Percentiles rank a stretch among this genome's conserved stretches.
Conservation (phyloP, 228 moss, liverwort and hornwort species). For the Sphagnum fallax region DNA sequence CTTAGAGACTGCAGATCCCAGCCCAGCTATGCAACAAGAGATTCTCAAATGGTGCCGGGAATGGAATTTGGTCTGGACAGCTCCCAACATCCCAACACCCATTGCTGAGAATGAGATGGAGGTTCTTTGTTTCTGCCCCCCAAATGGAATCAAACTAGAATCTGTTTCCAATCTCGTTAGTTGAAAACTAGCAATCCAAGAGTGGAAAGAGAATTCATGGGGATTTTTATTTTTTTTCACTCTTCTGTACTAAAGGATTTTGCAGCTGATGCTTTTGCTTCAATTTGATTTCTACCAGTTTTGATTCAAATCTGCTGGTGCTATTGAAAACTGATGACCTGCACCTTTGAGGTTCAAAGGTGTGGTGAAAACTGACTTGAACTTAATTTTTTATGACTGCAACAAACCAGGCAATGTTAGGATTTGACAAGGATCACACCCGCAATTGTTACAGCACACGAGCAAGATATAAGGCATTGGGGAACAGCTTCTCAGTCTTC, state of each 20-base stretch:
- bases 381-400: constrained; percentile 3
- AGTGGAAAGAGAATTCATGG: neutral
- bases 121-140: constrained; percentile 6
- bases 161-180: too few species aligned
- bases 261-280: neutral
- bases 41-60: constrained; percentile 49
- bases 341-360: neutral
- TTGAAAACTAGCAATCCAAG: neutral
- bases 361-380: neutral
- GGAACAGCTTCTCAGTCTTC: constrained; percentile 55
- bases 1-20: constrained; percentile 11
- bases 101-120: constrained; percentile 63
- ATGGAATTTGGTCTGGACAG: constrained; percentile 81
- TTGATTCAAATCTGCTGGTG: neutral
- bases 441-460: constrained; percentile 24
- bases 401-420: constrained; percentile 37
- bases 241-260: neutral
- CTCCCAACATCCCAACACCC: constrained; percentile 53
- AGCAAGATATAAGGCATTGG: constrained; percentile 40
- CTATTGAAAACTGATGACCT: neutral
- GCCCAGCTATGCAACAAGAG: constrained; percentile 14
- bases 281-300: neutral
- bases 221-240: too few species aligned
- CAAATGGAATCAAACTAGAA: too few species aligned
- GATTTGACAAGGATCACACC: constrained; percentile 55